Conservation (phyloP, 805 yeast genomes). For the Metschnikowia sp. region DNA sequence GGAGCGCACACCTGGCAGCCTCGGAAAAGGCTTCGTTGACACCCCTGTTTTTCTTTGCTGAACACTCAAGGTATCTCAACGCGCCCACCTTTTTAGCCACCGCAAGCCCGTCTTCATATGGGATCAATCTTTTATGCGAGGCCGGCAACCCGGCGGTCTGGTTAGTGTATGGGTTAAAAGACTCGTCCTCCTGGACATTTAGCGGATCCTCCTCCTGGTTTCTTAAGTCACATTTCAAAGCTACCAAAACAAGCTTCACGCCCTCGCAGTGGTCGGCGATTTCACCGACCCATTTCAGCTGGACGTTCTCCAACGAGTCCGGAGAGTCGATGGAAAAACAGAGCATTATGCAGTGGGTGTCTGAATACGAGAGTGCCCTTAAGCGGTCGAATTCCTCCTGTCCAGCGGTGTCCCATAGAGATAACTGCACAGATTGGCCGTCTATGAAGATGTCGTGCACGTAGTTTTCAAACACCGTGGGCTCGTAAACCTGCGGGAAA, state of each 20-base stretch:
- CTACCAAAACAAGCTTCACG: slow-evolving; percentile 88
- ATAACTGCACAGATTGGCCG: slow-evolving; percentile 85
- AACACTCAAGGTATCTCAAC: slow-evolving; percentile 89
- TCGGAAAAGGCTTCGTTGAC: slow-evolving; percentile 99
- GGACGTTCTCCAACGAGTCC: slow-evolving; percentile 92
- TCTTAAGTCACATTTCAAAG: slow-evolving; percentile 91
- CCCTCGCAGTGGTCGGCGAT: slow-evolving; percentile 97
- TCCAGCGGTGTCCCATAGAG: slow-evolving; percentile 98
- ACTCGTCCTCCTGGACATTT: slow-evolving; percentile 25
- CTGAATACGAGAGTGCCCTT: slow-evolving; percentile 88
- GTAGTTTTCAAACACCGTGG: slow-evolving; percentile 95
- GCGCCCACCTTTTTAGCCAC: slow-evolving; percentile 95
- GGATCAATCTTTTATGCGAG: slow-evolving; percentile 54
- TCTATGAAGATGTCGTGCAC: slow-evolving; percentile 96
- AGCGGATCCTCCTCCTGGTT: slow-evolving; percentile 46
- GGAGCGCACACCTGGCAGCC: slow-evolving; percentile 94
- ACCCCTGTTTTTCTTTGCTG: slow-evolving; percentile 94
- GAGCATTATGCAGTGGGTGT: slow-evolving; percentile 94
- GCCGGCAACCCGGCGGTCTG: slow-evolving; percentile 33
- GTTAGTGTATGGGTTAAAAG: slow-evolving; percentile 30
- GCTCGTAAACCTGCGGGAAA: slow-evolving; percentile 97
- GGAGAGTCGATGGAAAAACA: slow-evolving; percentile 93
- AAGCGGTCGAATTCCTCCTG: slow-evolving; percentile 97
- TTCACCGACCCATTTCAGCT: slow-evolving; percentile 95
- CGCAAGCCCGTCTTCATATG: slow-evolving; percentile 89